A percentile compares a stretch with the other conserved stretches of the same genome.
Conservation (phyloP, 2,329 filamentous ascomycete species). For the Aspergillus pseudotamarii region DNA sequence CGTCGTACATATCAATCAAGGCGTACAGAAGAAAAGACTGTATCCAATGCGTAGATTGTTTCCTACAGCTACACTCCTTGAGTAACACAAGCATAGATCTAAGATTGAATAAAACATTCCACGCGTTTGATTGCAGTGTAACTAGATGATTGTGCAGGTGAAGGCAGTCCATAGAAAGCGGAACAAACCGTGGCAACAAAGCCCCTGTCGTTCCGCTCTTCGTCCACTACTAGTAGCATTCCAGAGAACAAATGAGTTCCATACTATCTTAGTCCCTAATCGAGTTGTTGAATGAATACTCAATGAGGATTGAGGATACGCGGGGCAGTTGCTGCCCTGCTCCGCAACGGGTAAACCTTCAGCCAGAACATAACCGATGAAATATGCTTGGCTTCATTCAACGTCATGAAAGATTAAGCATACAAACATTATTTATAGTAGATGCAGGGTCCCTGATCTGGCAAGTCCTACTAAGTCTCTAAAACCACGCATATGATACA, state of each 20-base stretch:
- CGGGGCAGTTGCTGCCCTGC: background rate
- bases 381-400: background rate
- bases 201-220: background rate
- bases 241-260: background rate
- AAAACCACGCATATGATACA: background rate
- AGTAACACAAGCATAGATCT: background rate
- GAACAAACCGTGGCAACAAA: background rate
- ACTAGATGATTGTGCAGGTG: background rate
- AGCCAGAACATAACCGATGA: constrained; percentile 5
- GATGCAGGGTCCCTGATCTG: background rate
- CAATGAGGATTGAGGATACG: background rate
- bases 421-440: background rate
- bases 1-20: background rate
- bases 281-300: background rate
- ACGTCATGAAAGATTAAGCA: background rate
- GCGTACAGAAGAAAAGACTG: background rate
- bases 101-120: background rate
- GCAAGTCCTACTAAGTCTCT: background rate
- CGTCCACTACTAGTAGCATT: background rate
- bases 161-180: background rate
- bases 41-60: background rate
- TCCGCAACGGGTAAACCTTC: constrained; percentile 8
- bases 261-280: background rate
- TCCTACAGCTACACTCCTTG: background rate
- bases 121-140: background rate